Base-by-base conservation (phyloP, 2,329 filamentous ascomycete genomes). In the Sporothrix pseudoabietina region DNA sequence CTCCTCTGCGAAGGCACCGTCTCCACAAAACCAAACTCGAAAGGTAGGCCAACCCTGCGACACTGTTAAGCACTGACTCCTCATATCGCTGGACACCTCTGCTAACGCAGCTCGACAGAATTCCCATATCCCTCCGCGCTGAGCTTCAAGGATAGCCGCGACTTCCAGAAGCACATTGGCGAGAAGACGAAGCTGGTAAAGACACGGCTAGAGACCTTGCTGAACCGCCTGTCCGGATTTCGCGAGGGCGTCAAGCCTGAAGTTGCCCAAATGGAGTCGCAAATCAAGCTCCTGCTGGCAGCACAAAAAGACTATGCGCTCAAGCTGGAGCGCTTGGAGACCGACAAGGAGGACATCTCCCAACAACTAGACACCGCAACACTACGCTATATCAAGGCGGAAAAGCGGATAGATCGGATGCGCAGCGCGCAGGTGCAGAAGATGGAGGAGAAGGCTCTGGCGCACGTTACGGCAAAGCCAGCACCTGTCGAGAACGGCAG, bases 381-480 rank as follows among this genome's bases (percentile, higher is more conserved):
- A 5, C 85, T 97, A 74, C 89, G 96, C 76, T 98, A 97, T 79
- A 93, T 98, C 84, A 93, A 97, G 77, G 96, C 96, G 0, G 96
- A 99, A 81, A 97, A 97, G 84, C 96, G 94, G 80, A 85, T 98
- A 71, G 96, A 99, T 80, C 90, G 96, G 59, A 89, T 92, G 32
- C 95, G 93, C 82, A 99, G 96, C 79, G 84, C 90, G 19, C 94
- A 97, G 73, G 94, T 98, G 1, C 92, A 94, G 75, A 97, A 97
- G 80, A 83, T 99, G 74, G 96, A 98, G 80, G 92, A 94, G 78
- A 93, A 97, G 82, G 94, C 94, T 44, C 88, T 94, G 70, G 87
- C 92, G 74, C 91, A 91, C 73, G 89, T 88, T 16, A 83, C 87
- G 7, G 85, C 83, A 78, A 79, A 81, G 5, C 80, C 85, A 79